Evolutionary conservation across 108 stramenopile species (phyloP).

Genomic region (Cyclotella cryptica): DNA sequence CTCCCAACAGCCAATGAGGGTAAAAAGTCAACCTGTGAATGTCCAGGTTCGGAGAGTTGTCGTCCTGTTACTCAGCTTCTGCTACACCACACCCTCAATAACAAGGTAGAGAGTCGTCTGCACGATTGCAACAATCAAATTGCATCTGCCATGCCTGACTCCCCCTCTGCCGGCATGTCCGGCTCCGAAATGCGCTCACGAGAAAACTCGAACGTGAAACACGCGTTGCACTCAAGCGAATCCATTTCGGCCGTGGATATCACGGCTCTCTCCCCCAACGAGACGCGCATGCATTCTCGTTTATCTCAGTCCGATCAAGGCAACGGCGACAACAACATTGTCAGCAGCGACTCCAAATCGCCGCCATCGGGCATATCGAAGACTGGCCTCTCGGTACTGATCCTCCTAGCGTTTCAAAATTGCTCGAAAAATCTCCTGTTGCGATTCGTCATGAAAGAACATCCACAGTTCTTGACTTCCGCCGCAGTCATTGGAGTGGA

Average conservation of each 20-base stretch:
- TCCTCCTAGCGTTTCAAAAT: conserved; percentile 84
- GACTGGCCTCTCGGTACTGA: conserved; percentile 66
- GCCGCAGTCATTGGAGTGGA: conserved; percentile 84
- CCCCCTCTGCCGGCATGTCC: no score
- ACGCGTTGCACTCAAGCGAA: conserved; percentile 1
- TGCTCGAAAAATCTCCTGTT: conserved; percentile 82
- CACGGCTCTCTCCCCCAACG: neutral
- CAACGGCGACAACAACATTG: neutral
- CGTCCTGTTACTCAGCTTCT: no score
- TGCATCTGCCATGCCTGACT: no score
- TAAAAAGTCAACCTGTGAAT: no score
- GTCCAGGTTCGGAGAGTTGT: no score
- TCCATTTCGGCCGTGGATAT: conserved; percentile 14
- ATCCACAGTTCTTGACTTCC: conserved; percentile 73
- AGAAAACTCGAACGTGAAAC: neutral
- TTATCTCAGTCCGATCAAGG: neutral
- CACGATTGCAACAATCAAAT: no score
- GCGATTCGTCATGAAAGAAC: conserved; percentile 83
- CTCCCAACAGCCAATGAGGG: no score
- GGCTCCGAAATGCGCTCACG: conserved; percentile 2
- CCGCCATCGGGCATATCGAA: conserved; percentile 29
- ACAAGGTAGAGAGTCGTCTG: no score
- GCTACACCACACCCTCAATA: no score
- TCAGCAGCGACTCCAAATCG: neutral
- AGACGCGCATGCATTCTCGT: no score